Evolutionary conservation across 129 eudicot genomes (phyloP).

Genomic region (Chrysanthemum makinoi): DNA sequence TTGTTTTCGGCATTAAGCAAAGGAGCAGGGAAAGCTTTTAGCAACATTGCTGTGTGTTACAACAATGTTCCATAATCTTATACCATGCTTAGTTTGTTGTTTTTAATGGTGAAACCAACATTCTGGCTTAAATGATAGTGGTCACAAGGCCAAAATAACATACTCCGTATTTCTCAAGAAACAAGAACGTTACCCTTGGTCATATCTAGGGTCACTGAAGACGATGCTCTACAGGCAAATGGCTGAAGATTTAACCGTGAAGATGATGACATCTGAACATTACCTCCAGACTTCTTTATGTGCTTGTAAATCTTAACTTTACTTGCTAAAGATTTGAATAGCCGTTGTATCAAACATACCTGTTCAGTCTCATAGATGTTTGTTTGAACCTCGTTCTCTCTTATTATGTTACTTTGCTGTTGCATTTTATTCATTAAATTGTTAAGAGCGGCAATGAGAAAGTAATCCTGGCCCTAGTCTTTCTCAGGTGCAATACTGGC

Average conservation of each 20-base stretch:
- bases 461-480: neutral
- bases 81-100: no score
- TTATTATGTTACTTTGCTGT: no score
- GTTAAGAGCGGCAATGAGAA: neutral
- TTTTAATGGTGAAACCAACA: no score
- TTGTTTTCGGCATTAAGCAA: slow-evolving; percentile 87
- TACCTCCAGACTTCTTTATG: no score
- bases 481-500: neutral
- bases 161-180: no score
- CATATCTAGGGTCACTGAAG: slow-evolving; percentile 74
- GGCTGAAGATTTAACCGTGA: no score
- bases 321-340: neutral
- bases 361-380: neutral
- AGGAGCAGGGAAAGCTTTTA: slow-evolving; percentile 91
- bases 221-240: no score
- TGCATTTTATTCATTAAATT: neutral
- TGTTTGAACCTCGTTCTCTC: no score
- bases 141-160: no score
- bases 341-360: neutral
- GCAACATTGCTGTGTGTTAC: slow-evolving; percentile 97
- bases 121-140: no score
- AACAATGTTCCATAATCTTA: slow-evolving; percentile 51
- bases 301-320: no score
- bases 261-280: no score
- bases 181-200: neutral